Conservation (phyloP, 306 rosid genomes). For the Dalbergia cochinchinensis region DNA sequence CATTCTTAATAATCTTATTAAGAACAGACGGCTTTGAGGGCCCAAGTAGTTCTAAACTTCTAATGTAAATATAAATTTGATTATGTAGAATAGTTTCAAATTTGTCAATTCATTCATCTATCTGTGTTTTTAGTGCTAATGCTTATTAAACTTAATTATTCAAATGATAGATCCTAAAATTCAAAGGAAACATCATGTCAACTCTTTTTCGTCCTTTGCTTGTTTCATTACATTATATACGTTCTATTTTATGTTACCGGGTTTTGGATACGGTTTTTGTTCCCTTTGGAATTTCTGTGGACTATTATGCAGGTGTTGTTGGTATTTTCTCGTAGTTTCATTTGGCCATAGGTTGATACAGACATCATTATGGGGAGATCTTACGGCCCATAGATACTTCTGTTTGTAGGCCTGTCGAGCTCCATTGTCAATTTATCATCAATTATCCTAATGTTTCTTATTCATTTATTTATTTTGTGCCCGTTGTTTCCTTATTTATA, state of each 20-base stretch:
- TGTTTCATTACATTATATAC: background rate
- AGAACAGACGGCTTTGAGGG: slow-evolving; percentile 5
- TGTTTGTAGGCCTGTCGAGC: slow-evolving; percentile 12
- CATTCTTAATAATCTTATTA: slow-evolving; percentile 40
- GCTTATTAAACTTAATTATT: background rate
- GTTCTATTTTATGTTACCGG: slow-evolving; percentile 1
- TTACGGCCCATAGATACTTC: background rate
- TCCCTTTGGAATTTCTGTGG: slow-evolving; percentile 17
- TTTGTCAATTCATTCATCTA: background rate
- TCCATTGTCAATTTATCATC: slow-evolving; percentile 8
- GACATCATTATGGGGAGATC: background rate
- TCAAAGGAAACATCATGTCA: background rate
- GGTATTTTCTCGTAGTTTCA: slow-evolving; percentile 10
- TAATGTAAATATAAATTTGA: slow-evolving; percentile 3
- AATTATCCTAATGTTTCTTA: background rate
- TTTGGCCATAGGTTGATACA: background rate
- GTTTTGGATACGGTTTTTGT: background rate
- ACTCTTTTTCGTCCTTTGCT: slow-evolving; percentile 11
- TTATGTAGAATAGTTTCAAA: background rate
- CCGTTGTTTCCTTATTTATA: slow-evolving; percentile 27
- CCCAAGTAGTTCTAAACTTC: slow-evolving; percentile 25
- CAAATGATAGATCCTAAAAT: slow-evolving; percentile 26
- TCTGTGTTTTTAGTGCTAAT: background rate
- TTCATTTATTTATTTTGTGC: slow-evolving; percentile 7
- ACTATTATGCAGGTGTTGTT: slow-evolving; percentile 6